Evolutionary conservation across 169 alveolate species (phyloP).

Genomic region (Babesia microti): DNA sequence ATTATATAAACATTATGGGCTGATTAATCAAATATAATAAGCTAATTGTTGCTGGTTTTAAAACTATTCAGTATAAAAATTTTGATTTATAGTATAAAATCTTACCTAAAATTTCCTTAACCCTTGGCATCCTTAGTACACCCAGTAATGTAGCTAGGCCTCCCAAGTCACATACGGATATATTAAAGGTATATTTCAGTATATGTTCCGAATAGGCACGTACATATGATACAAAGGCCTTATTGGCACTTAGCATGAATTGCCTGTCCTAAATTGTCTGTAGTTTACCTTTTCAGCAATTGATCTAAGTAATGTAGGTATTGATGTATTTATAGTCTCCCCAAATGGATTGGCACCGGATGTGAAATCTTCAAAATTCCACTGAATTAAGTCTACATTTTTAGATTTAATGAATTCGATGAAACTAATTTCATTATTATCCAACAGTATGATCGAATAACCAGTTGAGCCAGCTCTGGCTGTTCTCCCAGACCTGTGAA

Average conservation of each 20-base stretch:
- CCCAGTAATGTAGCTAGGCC: constrained; percentile 74
- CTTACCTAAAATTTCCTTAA: constrained; percentile 79
- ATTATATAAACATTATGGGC: no score
- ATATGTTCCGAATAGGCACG: constrained; percentile 60
- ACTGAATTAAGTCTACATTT: no score
- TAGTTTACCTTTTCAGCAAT: not conserved
- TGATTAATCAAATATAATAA: no score
- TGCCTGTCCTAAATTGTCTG: constrained; percentile 9
- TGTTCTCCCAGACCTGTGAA: constrained; percentile 98
- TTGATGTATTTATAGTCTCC: no score
- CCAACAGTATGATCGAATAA: constrained; percentile 68
- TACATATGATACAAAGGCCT: constrained; percentile 83
- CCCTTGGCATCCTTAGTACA: constrained; percentile 82
- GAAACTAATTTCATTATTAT: constrained; percentile 21
- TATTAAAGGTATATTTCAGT: constrained; percentile 22
- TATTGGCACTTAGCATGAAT: constrained; percentile 14
- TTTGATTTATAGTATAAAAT: not conserved
- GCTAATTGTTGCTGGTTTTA: no score
- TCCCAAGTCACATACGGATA: constrained; percentile 32
- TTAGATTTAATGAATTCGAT: no score
- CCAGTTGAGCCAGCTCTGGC: constrained; percentile 98
- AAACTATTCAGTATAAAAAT: not conserved
- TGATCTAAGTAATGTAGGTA: no score
- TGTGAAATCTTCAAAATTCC: no score
- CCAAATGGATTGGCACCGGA: no score